phyloP scores from a whole-genome alignment of 2,329 filamentous ascomycete species.

The Aureobasidium sp. region DNA sequence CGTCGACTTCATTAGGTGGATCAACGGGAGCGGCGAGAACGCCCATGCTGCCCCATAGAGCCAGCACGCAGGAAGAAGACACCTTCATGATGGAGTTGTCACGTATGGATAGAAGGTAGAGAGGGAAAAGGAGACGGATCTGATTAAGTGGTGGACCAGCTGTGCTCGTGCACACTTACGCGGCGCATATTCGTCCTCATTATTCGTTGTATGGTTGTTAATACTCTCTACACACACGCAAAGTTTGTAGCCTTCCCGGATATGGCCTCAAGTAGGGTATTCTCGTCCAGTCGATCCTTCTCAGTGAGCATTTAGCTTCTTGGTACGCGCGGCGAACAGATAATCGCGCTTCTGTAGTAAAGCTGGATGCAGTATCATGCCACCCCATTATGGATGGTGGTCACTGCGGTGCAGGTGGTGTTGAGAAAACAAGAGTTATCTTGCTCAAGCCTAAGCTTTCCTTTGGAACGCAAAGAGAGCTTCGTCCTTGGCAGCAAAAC shows the following conservation, averaged over 20 bases:
- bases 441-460: constrained; percentile 12
- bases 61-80: neutral
- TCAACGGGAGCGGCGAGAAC: neutral
- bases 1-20: neutral
- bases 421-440: neutral
- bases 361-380: neutral
- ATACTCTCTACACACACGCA: neutral
- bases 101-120: neutral
- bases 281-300: too few species aligned
- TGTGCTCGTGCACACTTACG: neutral
- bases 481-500: constrained; percentile 70
- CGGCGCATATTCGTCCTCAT: neutral
- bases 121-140: neutral
- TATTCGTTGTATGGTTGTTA: neutral
- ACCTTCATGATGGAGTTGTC: neutral
- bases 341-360: neutral
- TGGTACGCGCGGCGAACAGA: neutral
- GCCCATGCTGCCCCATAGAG: neutral
- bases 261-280: too few species aligned
- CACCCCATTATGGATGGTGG: neutral
- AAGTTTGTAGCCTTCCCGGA: neutral
- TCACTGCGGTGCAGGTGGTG: neutral
- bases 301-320: too few species aligned
- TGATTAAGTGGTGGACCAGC: neutral
- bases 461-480: constrained; percentile 57